A percentile compares a stretch with the other conserved stretches of the same genome.
These are phyloP conservation scores for Alternaria solani DNA, from an alignment of 2,329 filamentous ascomycete species.

Conservation along the genomic window DNA sequence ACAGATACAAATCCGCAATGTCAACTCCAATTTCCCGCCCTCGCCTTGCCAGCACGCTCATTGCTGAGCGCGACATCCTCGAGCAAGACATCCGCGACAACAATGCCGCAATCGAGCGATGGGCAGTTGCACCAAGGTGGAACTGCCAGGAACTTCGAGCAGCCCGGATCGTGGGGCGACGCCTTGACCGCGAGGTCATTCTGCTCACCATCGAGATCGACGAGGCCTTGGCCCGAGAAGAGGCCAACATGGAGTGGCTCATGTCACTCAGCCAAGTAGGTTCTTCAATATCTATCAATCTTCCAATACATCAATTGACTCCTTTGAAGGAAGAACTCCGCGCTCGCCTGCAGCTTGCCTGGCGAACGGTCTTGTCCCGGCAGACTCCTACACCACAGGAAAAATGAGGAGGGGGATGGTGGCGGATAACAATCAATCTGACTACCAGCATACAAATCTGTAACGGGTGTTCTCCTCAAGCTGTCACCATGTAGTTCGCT, in stretches of 20 bases:
- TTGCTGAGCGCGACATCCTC: not conserved
- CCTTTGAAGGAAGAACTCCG: not conserved
- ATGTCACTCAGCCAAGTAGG: conserved; percentile 2
- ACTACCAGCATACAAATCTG: too few species aligned
- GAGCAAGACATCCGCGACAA: not conserved
- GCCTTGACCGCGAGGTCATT: not conserved
- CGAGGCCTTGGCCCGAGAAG: not conserved
- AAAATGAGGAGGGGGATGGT: not conserved
- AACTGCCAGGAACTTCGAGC: not conserved
- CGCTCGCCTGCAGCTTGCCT: not conserved
- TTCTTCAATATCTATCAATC: not conserved
- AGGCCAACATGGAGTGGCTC: not conserved
- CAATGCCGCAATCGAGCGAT: not conserved
- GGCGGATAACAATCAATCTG: too few species aligned
- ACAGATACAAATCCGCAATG: not conserved
- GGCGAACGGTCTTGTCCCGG: not conserved
- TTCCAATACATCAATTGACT: not conserved
- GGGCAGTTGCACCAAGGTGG: not conserved
- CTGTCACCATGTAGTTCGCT: too few species aligned
- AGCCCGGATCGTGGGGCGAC: not conserved
- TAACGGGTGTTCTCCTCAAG: too few species aligned
- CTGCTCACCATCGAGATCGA: not conserved
- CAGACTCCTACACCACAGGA: not conserved
- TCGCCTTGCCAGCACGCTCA: not conserved
- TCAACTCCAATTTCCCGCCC: not conserved